Evolutionary conservation across 2,329 filamentous ascomycete species (phyloP), one percentile per base, ranked within the genome.

Genomic region (Acrodontium crateriforme): DNA sequence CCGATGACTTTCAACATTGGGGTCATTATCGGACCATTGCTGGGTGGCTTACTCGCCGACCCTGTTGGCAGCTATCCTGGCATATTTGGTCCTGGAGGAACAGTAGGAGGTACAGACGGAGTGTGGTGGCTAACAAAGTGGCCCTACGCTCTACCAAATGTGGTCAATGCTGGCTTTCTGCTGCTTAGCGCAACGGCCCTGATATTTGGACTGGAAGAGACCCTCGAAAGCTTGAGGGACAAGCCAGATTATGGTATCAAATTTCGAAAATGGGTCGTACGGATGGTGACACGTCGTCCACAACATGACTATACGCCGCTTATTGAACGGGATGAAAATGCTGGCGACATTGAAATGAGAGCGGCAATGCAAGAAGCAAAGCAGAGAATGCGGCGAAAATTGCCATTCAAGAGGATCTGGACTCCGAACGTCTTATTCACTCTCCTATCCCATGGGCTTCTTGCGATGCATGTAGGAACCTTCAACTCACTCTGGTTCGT

Each of bases 131-230:
- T 77, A 72, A 70, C 78, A 60, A 59, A 55, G 12, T 81, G 71
- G 52, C 77, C 77, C 0, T 82, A 76, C 52, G 74, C 74, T 1
- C 54, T 82, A 20, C 78, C 78, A 0, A 80, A 78, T 42, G 51
- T 82, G 1, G 56, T 79, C 27, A 79, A 72, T 42, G 71, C 70
- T 2, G 35, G 64, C 0, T 72, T 77, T 31, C 62, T 82, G 8
- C 49, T 69, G 3, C 44, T 58, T 2, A 69, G 72, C 1, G 62
- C 68, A 0, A 27, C 66, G 4, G 55, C 63, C 2, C 63, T 78
- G 2, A 58, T 77, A 31, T 58, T 81, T 14, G 74, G 71, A 9
- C 59, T 82, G 2, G 74, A 82, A 48, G 77, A 81, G 37, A 64
- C 61, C 0, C 49, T 55, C 24, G 58, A 63, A 19, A 39, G 53